Conservation (phyloP, 805 yeast genomes). For the Candida chauliodis region DNA sequence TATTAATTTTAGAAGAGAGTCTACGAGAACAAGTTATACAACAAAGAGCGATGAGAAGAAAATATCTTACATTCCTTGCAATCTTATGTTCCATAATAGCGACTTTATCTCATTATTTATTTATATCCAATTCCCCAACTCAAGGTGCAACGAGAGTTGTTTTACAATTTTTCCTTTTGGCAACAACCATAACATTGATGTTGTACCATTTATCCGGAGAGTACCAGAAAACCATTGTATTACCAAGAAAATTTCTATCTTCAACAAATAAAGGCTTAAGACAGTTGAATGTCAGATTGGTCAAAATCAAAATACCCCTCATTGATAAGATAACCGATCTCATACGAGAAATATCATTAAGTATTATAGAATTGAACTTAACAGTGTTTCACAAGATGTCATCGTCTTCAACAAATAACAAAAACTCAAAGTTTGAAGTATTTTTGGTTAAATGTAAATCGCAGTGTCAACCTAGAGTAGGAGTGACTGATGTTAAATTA, state of each 20-base stretch:
- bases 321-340: constrained; percentile 31
- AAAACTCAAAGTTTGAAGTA: constrained; percentile 32
- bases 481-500: constrained; percentile 71
- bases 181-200: constrained; percentile 62
- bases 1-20: constrained; percentile 81
- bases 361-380: constrained; percentile 26
- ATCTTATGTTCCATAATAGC: constrained; percentile 38
- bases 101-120: constrained; percentile 36
- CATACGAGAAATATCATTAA: constrained; percentile 34
- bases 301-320: constrained; percentile 49
- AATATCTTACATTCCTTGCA: constrained; percentile 53
- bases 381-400: constrained; percentile 31
- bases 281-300: constrained; percentile 74
- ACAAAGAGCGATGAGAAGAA: constrained; percentile 62
- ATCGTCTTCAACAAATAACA: constrained; percentile 30
- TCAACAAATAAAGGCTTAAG: constrained; percentile 88
- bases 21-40: constrained; percentile 76
- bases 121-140: constrained; percentile 21
- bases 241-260: constrained; percentile 73
- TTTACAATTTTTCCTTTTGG: constrained; percentile 55
- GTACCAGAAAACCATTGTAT: constrained; percentile 77
- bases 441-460: constrained; percentile 39
- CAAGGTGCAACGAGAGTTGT: constrained; percentile 34
- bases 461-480: constrained; percentile 60
- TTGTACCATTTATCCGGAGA: constrained; percentile 87